Conservation (phyloP, 2,329 filamentous ascomycete genomes). For the Didymella exigua region DNA sequence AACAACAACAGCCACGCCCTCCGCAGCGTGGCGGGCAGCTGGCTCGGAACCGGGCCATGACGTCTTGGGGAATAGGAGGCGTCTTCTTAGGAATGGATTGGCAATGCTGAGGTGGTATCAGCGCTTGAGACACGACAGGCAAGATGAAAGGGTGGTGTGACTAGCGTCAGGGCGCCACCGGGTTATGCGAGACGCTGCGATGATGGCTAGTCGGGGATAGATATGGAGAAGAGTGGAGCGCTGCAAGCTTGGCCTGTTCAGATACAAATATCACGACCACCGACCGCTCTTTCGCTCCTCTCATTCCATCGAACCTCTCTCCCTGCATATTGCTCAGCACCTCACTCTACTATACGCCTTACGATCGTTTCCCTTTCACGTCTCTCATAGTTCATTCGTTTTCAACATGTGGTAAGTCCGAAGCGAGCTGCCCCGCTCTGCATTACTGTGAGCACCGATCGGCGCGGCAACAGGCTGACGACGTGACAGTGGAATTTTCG, state of each 20-base stretch:
- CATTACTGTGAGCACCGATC: slow-evolving; percentile 1
- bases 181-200: slow-evolving; percentile 31
- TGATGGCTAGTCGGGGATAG: slow-evolving; percentile 35
- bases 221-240: slow-evolving; percentile 35
- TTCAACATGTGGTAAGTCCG: slow-evolving; percentile 49
- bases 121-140: slow-evolving; percentile 18
- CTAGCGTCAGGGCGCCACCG: slow-evolving; percentile 28
- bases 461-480: slow-evolving; percentile 25
- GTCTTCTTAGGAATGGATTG: slow-evolving; percentile 24
- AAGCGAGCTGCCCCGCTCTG: slow-evolving; percentile 27
- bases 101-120: slow-evolving; percentile 19
- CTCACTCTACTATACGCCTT: slow-evolving; percentile 22
- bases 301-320: slow-evolving; percentile 29
- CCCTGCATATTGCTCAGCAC: slow-evolving; percentile 22
- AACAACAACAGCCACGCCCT: slow-evolving; percentile 30
- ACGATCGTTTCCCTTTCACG: slow-evolving; percentile 39
- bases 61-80: slow-evolving; percentile 33
- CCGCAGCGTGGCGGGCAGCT: slow-evolving; percentile 20
- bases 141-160: slow-evolving; percentile 22
- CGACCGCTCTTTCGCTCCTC: slow-evolving; percentile 45
- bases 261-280: slow-evolving; percentile 47
- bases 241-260: slow-evolving; percentile 34
- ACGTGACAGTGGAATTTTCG: slow-evolving; percentile 80
- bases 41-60: slow-evolving; percentile 29
- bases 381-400: slow-evolving; percentile 33